Percentiles rank a stretch among this genome's conserved stretches.
Conservation (phyloP, 208 protist species). For the Wallacemonas sp. region DNA sequence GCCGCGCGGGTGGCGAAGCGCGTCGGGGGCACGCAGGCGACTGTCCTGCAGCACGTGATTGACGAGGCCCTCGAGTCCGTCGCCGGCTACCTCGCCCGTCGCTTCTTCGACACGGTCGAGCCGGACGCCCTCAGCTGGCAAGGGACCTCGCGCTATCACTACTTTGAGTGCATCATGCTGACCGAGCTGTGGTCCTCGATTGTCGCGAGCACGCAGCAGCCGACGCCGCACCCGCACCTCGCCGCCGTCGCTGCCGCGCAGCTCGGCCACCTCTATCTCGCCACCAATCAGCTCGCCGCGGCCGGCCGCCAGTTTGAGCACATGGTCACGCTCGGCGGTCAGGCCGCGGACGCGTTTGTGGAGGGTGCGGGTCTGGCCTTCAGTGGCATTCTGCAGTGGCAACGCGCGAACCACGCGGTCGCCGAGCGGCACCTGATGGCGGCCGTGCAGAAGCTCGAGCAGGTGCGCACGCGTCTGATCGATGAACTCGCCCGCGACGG, state of each 20-base stretch:
- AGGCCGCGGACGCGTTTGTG: constrained; percentile 39
- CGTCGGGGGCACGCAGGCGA: constrained; percentile 51
- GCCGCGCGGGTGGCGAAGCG: constrained; percentile 46
- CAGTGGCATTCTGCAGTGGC: constrained; percentile 72
- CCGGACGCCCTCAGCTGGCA: constrained; percentile 52
- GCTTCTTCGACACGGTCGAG: constrained; percentile 58
- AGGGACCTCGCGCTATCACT: constrained; percentile 67
- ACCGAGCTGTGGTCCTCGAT: constrained; percentile 82
- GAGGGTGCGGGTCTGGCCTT: constrained; percentile 73
- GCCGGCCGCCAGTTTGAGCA: constrained; percentile 72
- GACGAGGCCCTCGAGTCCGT: constrained; percentile 64
- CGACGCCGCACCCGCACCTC: constrained; percentile 62
- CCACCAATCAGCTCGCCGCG: constrained; percentile 72
- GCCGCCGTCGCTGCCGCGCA: constrained; percentile 61
- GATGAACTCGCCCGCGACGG: neutral
- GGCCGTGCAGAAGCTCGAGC: constrained; percentile 61
- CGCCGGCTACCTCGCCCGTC: constrained; percentile 60
- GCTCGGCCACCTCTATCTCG: constrained; percentile 86
- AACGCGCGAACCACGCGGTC: constrained; percentile 73
- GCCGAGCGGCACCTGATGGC: constrained; percentile 66
- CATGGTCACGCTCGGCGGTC: constrained; percentile 36
- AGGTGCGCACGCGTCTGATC: constrained; percentile 10
- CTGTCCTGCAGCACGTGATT: constrained; percentile 47
- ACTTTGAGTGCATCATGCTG: constrained; percentile 87
- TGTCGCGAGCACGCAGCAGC: constrained; percentile 48